Percentiles rank a stretch among this genome's conserved stretches.
Evolutionary conservation across 352 stramenopile species (phyloP).

Genomic region (Achlya hypogyna): DNA sequence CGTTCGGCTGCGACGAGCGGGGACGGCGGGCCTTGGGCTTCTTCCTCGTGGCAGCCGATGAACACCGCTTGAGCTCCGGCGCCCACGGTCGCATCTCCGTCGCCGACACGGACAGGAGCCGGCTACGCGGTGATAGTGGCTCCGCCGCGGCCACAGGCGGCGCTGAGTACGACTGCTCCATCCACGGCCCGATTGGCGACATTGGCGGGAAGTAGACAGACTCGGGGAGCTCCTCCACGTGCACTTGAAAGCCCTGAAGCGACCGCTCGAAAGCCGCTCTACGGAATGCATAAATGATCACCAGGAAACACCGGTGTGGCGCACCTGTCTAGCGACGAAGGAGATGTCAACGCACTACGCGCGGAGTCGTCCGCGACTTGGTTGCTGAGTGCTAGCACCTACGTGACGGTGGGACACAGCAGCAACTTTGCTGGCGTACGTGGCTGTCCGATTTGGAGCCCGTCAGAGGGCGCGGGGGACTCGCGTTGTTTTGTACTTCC

Average conservation of each 20-base stretch:
- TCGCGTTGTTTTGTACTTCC: not conserved
- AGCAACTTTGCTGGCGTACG: not conserved
- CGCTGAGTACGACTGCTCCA: not conserved
- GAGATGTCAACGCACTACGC: not conserved
- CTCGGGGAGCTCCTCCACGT: constrained; percentile 4
- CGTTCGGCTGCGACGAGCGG: not conserved
- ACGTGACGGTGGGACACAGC: too few relatives aligned
- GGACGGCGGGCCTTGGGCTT: not conserved
- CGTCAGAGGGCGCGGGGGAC: not conserved
- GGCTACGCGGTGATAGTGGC: not conserved
- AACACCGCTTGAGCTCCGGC: not conserved
- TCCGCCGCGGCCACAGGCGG: not conserved
- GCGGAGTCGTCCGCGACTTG: too few relatives aligned
- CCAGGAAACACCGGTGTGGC: not conserved
- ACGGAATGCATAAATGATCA: not conserved
- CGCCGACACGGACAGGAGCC: not conserved
- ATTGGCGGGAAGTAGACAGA: not conserved
- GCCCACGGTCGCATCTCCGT: not conserved
- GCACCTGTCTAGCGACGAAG: not conserved
- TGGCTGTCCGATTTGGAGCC: not conserved
- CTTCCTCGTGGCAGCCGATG: not conserved
- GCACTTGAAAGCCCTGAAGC: constrained; percentile 1
- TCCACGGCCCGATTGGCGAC: constrained; percentile 6
- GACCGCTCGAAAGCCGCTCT: not conserved
- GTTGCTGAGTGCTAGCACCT: too few relatives aligned